These are phyloP conservation scores for Coemansia sp. DNA, from an alignment of 192 early-diverging fungal species.

Conservation along the genomic window DNA sequence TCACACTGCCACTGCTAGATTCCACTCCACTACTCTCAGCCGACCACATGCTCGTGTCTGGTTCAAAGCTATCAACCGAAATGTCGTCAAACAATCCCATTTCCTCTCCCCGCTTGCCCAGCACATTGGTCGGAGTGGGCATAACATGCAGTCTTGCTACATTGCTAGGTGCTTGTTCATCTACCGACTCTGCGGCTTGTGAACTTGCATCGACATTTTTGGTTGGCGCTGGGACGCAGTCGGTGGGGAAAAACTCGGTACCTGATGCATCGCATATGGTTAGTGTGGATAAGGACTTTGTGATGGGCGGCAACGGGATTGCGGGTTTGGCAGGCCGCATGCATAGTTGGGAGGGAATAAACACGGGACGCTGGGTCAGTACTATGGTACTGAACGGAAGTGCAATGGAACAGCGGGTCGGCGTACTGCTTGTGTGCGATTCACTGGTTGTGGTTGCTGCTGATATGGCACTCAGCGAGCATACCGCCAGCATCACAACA, in stretches of 20 bases:
- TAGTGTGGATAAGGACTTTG: constrained; percentile 13
- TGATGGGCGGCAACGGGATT: constrained; percentile 17
- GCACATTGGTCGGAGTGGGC: constrained; percentile 7
- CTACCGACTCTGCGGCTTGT: background rate
- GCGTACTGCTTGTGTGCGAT: background rate
- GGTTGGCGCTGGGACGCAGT: constrained; percentile 11
- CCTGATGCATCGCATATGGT: constrained; percentile 28
- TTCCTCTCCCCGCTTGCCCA: background rate
- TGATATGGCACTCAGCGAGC: background rate
- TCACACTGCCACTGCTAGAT: background rate
- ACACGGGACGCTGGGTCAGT: background rate
- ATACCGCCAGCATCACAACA: background rate
- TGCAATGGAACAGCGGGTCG: background rate
- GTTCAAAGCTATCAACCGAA: background rate
- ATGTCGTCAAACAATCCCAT: background rate
- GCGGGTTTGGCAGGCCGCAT: background rate
- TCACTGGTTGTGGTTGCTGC: background rate
- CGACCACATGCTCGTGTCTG: too few relatives aligned
- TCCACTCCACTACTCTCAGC: background rate
- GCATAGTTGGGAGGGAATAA: constrained; percentile 1
- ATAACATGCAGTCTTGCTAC: constrained; percentile 8
- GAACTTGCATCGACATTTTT: background rate
- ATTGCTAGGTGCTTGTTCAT: background rate
- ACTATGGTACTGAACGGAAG: constrained; percentile 9
- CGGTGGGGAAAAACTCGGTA: constrained; percentile 12